Conservation (phyloP, 176 grass and related monocot species). For the Puya raimondii region DNA sequence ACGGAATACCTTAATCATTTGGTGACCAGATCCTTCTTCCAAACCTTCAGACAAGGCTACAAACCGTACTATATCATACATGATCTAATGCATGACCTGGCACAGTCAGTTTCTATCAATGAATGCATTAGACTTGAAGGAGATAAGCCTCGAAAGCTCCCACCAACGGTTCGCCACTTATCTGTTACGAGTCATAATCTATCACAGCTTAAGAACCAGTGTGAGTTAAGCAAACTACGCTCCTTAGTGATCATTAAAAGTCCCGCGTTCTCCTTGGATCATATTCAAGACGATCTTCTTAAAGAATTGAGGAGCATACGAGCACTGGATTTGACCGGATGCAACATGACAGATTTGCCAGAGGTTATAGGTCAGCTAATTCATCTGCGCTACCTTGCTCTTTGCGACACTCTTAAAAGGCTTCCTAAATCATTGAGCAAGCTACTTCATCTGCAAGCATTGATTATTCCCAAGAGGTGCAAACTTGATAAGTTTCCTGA, state of each 20-base stretch:
- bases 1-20: constrained; percentile 38
- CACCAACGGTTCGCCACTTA: constrained; percentile 29
- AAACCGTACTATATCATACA: constrained; percentile 28
- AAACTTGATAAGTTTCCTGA: constrained; percentile 19
- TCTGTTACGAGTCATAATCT: constrained; percentile 31
- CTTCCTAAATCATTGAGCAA: constrained; percentile 29
- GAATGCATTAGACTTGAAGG: constrained; percentile 36
- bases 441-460: constrained; percentile 46
- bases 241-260: constrained; percentile 35
- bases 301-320: constrained; percentile 26
- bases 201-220: constrained; percentile 6
- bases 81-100: constrained; percentile 47
- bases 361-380: constrained; percentile 22
- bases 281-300: constrained; percentile 21
- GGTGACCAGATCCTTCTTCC: constrained; percentile 42
- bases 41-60: constrained; percentile 8
- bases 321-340: constrained; percentile 35
- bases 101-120: constrained; percentile 30
- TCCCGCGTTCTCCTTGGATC: constrained; percentile 6
- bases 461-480: constrained; percentile 34
- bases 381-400: constrained; percentile 45
- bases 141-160: constrained; percentile 10
- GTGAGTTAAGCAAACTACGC: constrained; percentile 23
- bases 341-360: constrained; percentile 32
- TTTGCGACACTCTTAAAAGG: constrained; percentile 31